Evolutionary conservation across 1,284 basidiomycete species (phyloP).

Genomic region (Apiotrichum veenhuisii): DNA sequence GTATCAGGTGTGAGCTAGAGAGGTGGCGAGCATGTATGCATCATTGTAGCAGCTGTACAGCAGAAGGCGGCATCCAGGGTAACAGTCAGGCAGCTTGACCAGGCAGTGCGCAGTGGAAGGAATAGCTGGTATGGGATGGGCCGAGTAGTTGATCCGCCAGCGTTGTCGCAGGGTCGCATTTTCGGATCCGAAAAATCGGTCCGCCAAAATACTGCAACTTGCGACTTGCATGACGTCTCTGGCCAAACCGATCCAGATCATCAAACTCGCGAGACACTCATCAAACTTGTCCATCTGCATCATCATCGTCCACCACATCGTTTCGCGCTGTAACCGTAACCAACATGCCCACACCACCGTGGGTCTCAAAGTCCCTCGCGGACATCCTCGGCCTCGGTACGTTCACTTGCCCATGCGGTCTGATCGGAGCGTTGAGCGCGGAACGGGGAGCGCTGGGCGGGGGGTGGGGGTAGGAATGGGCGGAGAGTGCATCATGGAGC

Average conservation of each 20-base stretch:
- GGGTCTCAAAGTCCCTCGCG: constrained; percentile 38
- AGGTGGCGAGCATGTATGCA: not conserved
- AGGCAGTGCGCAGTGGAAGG: too few relatives aligned
- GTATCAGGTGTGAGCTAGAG: constrained; percentile 25
- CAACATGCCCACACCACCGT: constrained; percentile 27
- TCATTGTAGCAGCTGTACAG: constrained; percentile 2
- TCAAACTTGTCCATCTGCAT: not conserved
- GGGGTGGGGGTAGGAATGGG: too few relatives aligned
- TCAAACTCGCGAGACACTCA: too few relatives aligned
- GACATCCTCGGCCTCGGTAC: constrained; percentile 40
- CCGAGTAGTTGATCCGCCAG: not conserved
- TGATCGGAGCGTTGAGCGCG: too few relatives aligned
- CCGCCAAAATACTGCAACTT: too few relatives aligned
- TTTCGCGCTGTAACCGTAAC: not conserved
- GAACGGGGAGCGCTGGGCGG: too few relatives aligned
- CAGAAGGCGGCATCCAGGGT: too few relatives aligned
- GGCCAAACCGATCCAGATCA: not conserved
- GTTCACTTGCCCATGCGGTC: constrained; percentile 12
- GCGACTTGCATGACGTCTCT: not conserved
- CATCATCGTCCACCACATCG: not conserved
- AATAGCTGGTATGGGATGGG: too few relatives aligned
- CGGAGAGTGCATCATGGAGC: not conserved
- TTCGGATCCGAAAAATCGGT: not conserved
- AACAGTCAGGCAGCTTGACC: too few relatives aligned
- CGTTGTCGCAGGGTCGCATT: not conserved